Evolutionary conservation across 1,139 yeast genomes (phyloP).

Genomic region (Candida sanyaensis): DNA sequence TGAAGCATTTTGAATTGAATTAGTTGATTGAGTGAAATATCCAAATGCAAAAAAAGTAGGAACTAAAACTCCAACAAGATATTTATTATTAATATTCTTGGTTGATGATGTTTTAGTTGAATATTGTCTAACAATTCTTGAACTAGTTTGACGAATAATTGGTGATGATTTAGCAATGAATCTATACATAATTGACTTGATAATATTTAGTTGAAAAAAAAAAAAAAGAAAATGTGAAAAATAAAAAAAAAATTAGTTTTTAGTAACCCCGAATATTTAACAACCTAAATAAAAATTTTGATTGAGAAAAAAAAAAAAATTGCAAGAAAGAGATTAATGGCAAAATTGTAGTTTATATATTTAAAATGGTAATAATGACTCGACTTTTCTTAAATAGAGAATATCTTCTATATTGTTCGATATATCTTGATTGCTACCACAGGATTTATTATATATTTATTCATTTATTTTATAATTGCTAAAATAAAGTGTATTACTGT

Average conservation of each 20-base stretch:
- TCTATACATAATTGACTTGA: slow-evolving; percentile 13
- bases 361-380: background rate
- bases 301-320: background rate
- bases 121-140: slow-evolving; percentile 10
- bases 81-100: slow-evolving; percentile 3
- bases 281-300: too few relatives aligned
- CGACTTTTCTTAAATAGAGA: background rate
- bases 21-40: slow-evolving; percentile 5
- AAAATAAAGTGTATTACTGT: background rate
- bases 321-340: background rate
- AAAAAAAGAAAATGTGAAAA: too few relatives aligned
- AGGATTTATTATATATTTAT: too few relatives aligned
- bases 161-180: slow-evolving; percentile 11
- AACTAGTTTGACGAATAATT: slow-evolving; percentile 10
- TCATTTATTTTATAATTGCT: background rate
- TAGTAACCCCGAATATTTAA: too few relatives aligned
- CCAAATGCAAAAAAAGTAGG: slow-evolving; percentile 12
- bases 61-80: slow-evolving; percentile 9
- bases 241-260: too few relatives aligned
- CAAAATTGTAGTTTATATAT: background rate
- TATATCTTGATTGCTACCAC: background rate
- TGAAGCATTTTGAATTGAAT: slow-evolving; percentile 9
- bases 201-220: background rate
- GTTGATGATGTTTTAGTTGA: slow-evolving; percentile 8
- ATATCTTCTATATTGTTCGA: background rate